Evolutionary conservation across 1,284 basidiomycete species (phyloP).

Genomic region (Apiotrichum siamense): DNA sequence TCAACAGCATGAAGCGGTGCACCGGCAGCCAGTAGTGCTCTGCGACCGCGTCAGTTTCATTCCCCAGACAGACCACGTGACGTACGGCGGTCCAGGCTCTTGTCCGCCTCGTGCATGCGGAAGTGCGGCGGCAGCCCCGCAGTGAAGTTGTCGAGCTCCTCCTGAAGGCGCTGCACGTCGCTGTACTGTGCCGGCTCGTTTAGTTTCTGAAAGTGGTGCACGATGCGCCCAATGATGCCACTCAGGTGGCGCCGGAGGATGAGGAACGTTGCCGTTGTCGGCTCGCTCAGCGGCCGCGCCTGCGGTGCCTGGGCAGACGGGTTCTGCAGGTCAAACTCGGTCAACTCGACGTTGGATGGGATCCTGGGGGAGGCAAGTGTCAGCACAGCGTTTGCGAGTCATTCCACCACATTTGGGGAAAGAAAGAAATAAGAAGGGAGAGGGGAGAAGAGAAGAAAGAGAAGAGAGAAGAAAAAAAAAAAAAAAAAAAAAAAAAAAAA

Average conservation of each 20-base stretch:
- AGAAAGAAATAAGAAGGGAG: not conserved
- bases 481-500: too few relatives aligned
- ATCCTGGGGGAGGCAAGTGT: conserved; percentile 48
- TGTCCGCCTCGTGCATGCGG: conserved; percentile 62
- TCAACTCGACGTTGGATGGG: conserved; percentile 77
- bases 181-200: conserved; percentile 73
- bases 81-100: conserved; percentile 60
- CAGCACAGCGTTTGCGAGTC: too few relatives aligned
- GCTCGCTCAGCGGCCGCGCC: conserved; percentile 50
- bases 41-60: too few relatives aligned
- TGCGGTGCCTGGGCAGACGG: conserved; percentile 25
- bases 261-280: conserved; percentile 80
- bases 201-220: conserved; percentile 91
- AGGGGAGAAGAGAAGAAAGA: too few relatives aligned
- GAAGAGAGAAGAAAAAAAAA: too few relatives aligned
- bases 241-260: conserved; percentile 79
- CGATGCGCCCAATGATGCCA: conserved; percentile 80
- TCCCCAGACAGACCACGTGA: not conserved
- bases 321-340: conserved; percentile 49
- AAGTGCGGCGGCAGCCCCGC: conserved; percentile 61
- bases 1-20: conserved; percentile 44
- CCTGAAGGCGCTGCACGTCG: conserved; percentile 76
- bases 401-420: not conserved
- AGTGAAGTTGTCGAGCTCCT: conserved; percentile 75
- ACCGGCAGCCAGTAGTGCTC: conserved; percentile 38